Conservation (phyloP, 2,329 filamentous ascomycete species). For the Allantophomopsis cytisporea region DNA sequence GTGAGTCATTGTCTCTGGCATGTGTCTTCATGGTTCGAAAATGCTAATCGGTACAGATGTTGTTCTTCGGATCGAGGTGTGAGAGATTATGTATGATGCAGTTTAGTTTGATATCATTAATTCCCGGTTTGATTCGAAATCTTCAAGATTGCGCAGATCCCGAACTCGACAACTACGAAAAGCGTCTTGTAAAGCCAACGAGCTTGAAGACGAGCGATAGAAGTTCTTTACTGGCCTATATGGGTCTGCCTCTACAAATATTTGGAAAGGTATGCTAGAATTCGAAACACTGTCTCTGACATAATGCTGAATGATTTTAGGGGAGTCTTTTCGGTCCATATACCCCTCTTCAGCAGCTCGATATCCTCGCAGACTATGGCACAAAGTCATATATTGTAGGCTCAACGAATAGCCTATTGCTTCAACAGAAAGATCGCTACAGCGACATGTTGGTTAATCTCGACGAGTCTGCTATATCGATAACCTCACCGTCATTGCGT, state of each 20-base stretch:
- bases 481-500: slow-evolving; percentile 68
- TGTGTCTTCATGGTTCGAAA: neutral
- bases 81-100: slow-evolving; percentile 97
- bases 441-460: slow-evolving; percentile 95
- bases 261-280: slow-evolving; percentile 61
- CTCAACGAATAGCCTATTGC: slow-evolving; percentile 84
- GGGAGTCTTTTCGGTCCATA: slow-evolving; percentile 94
- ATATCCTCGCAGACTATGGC: slow-evolving; percentile 81
- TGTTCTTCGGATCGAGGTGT: slow-evolving; percentile 96
- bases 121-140: slow-evolving; percentile 80
- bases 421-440: slow-evolving; percentile 92
- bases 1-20: slow-evolving; percentile 27
- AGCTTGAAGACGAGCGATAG: slow-evolving; percentile 86
- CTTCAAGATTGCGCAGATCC: slow-evolving; percentile 94
- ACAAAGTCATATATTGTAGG: slow-evolving; percentile 97
- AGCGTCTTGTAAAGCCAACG: slow-evolving; percentile 61
- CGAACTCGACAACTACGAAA: slow-evolving; percentile 74
- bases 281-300: neutral
- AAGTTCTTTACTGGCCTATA: slow-evolving; percentile 77
- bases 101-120: slow-evolving; percentile 88
- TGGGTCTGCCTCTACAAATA: slow-evolving; percentile 88
- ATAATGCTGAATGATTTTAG: slow-evolving; percentile 23
- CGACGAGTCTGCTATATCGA: slow-evolving; percentile 75
- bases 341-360: slow-evolving; percentile 88
- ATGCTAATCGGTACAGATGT: slow-evolving; percentile 49